Base-by-base conservation (phyloP, 2,329 filamentous ascomycete species). In the Trichoderma sp. region DNA sequence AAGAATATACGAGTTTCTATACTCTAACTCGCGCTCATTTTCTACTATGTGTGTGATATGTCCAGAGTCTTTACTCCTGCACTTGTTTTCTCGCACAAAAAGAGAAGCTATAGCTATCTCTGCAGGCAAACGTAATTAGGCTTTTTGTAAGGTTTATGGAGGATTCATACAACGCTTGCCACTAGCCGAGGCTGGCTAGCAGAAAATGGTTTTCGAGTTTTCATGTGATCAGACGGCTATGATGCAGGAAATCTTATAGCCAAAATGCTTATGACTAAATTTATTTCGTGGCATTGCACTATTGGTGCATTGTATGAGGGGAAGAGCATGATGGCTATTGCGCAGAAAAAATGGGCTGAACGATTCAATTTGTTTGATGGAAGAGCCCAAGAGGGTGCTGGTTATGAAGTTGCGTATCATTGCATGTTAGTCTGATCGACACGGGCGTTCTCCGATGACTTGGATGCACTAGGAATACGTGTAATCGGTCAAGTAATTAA, bases 1-100 rank as follows among this genome's bases (percentile, higher is more conserved):
- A 68, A 10, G 40, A 63, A 69, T 69, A 57, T 40, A 56, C 19
- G 55, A 58, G 40, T 31, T 37, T 59, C 16, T 24, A 21, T 37
- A 16, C 49, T 57, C 49, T 31, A 64, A 49, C 16, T 2, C 6
- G 2, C 13, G 21, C 7, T 33, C 58, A 0, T 8, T 33, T 53
- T 40, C 0, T 21, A 16, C 19, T 64, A 29, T 14, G 4, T 19
- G 3, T 27, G 8, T 64, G 24, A 37, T 27, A 2, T n/a, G 7
- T 40, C 14, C 53, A 4, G 11, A 62, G 13, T 43, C 16, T 33
- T 10, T 56, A 3, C 27, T 55, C 7, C 11, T 11, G 10, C 14
- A 5, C 2, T 7, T 11, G 6, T 58, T 24, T 13, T 24, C 31
- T 24, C 14, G 10, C 3, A 47, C 24, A 11, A 29, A 14, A 24